Evolutionary conservation across 1,284 basidiomycete genomes (phyloP).

Genomic region (Rhodotorula mucilaginosa): DNA sequence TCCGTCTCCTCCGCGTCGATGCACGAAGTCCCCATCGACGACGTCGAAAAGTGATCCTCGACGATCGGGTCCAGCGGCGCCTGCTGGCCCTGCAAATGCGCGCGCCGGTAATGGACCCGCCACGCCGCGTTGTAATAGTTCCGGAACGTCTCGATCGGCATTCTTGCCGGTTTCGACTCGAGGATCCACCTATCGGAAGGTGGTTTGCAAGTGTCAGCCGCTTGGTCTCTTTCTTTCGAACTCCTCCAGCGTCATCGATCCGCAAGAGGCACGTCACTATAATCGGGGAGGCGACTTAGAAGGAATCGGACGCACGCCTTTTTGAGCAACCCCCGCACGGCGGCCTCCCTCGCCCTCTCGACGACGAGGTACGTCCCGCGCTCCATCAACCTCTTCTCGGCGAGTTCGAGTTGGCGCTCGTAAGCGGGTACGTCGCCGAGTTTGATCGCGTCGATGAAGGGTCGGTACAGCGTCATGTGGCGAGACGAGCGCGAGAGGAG

Average conservation of each 20-base stretch:
- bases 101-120: background rate
- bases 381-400: conserved; percentile 69
- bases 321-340: conserved; percentile 78
- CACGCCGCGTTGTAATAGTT: conserved; percentile 36
- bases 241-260: background rate
- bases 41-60: conserved; percentile 29
- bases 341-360: conserved; percentile 82
- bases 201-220: background rate
- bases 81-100: background rate
- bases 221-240: no score
- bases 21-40: conserved; percentile 37
- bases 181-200: conserved; percentile 67
- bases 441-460: conserved; percentile 75
- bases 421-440: conserved; percentile 75
- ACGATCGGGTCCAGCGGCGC: conserved; percentile 42
- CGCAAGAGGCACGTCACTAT: background rate
- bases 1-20: conserved; percentile 75
- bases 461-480: conserved; percentile 69
- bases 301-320: conserved; percentile 63
- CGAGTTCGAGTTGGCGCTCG: conserved; percentile 68
- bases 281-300: no score
- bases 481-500: conserved; percentile 2
- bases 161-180: conserved; percentile 65
- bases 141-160: conserved; percentile 75
- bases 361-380: conserved; percentile 80